These are phyloP conservation scores for Amaranthus tricolor DNA, from an alignment of 179 eudicot genomes.

Conservation along the genomic window DNA sequence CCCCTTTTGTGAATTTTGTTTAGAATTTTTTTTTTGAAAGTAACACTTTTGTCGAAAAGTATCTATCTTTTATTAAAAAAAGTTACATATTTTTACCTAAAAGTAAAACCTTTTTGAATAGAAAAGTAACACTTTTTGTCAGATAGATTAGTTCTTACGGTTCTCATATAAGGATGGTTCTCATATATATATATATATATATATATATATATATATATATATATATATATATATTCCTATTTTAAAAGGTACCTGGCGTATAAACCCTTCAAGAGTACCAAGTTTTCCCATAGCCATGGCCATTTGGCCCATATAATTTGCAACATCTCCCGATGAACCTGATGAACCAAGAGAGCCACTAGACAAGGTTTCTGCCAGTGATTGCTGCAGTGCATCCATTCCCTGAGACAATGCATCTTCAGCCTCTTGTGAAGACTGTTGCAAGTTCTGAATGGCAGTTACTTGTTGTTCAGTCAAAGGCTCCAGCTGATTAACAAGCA, in stretches of 20 bases:
- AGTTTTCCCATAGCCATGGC: constrained; percentile 87
- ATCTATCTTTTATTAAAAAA: no score
- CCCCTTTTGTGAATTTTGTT: no score
- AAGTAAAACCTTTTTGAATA: no score
- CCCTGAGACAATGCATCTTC: constrained; percentile 83
- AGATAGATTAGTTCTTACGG: no score
- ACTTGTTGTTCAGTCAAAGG: constrained; percentile 73
- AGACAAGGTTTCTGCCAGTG: constrained; percentile 69
- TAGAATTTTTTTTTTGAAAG: no score
- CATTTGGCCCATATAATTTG: constrained; percentile 85
- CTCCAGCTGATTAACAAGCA: constrained; percentile 62
- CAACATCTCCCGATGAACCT: constrained; percentile 70
- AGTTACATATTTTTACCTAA: no score
- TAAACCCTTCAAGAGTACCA: constrained; percentile 77
- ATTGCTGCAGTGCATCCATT: constrained; percentile 71
- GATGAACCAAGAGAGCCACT: constrained; percentile 62
- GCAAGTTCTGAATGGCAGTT: constrained; percentile 55
- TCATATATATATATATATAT: no score
- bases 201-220: no score
- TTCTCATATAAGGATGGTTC: no score
- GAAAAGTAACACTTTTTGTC: no score
- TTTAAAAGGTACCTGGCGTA: constrained; percentile 53
- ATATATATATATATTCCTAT: no score
- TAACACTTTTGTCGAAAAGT: no score
- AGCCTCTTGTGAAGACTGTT: constrained; percentile 74